Conservation (phyloP, 805 yeast genomes). For the Metschnikowia cubensis region DNA sequence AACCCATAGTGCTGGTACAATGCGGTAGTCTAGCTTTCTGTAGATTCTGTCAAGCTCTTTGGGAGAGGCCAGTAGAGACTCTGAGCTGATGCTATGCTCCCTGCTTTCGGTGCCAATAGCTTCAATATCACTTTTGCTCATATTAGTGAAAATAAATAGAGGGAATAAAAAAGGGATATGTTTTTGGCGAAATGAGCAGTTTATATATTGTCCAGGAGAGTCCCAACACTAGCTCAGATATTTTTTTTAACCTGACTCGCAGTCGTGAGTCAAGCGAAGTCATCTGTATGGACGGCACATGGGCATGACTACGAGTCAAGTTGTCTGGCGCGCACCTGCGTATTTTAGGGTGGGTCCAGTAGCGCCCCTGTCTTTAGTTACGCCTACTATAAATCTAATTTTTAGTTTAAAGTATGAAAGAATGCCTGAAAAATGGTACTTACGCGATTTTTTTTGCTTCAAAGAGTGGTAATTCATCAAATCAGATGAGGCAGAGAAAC, state of each 20-base stretch:
- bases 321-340: not conserved
- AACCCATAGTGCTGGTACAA: conserved; percentile 80
- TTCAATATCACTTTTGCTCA: not conserved
- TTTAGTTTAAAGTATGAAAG: too few species aligned
- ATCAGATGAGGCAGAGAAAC: not conserved
- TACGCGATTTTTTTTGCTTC: too few species aligned
- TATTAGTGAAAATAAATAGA: not conserved
- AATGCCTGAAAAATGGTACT: not conserved
- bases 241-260: conserved; percentile 14
- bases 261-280: conserved; percentile 16
- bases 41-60: conserved; percentile 49
- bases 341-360: not conserved
- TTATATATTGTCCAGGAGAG: not conserved
- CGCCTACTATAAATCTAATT: not conserved
- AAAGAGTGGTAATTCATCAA: not conserved
- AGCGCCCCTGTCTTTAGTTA: not conserved
- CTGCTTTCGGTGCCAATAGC: conserved; percentile 4
- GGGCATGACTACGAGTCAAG: conserved; percentile 17
- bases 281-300: conserved; percentile 13
- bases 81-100: conserved; percentile 10
- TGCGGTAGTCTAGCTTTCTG: conserved; percentile 60
- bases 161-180: too few species aligned
- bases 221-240: not conserved
- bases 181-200: not conserved
- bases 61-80: not conserved